Conservation (phyloP, 2,329 filamentous ascomycete genomes). For the Magnaporthiopsis incrustans region DNA sequence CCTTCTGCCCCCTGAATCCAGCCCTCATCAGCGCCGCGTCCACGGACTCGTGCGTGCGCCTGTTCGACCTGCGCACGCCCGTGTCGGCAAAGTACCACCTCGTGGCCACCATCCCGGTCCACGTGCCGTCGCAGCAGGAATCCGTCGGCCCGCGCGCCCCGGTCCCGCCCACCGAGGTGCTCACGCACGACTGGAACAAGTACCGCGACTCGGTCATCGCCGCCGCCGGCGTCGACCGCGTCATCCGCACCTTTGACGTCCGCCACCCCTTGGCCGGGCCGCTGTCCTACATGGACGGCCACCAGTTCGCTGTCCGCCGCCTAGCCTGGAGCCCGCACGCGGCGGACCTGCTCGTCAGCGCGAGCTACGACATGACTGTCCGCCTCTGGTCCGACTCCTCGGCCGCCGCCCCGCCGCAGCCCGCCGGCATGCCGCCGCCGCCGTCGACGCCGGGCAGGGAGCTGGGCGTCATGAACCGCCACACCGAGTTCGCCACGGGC, state of each 20-base stretch:
- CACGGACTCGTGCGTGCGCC: slow-evolving; percentile 77
- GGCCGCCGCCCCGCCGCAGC: slow-evolving; percentile 23
- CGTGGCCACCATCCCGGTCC: slow-evolving; percentile 73
- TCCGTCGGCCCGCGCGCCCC: slow-evolving; percentile 20
- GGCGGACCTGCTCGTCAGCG: slow-evolving; percentile 77
- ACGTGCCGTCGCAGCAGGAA: slow-evolving; percentile 43
- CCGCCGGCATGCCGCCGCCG: slow-evolving; percentile 11
- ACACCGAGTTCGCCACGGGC: slow-evolving; percentile 93
- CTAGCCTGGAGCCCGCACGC: slow-evolving; percentile 91
- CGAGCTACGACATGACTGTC: slow-evolving; percentile 97
- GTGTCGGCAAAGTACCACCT: slow-evolving; percentile 83
- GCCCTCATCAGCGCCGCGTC: slow-evolving; percentile 80
- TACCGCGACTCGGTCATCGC: slow-evolving; percentile 81
- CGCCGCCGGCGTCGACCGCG: slow-evolving; percentile 79
- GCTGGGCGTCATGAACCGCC: slow-evolving; percentile 79
- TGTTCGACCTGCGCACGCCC: slow-evolving; percentile 88
- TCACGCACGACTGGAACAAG: slow-evolving; percentile 99
- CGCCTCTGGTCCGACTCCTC: slow-evolving; percentile 80
- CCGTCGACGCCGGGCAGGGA: slow-evolving; percentile 33
- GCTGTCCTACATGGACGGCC: slow-evolving; percentile 66
- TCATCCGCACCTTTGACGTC: slow-evolving; percentile 86
- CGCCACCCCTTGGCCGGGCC: slow-evolving; percentile 67
- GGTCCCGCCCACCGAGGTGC: slow-evolving; percentile 64
- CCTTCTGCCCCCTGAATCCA: slow-evolving; percentile 83
- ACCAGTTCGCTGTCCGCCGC: slow-evolving; percentile 83